Evolutionary conservation across 1,284 basidiomycete genomes (phyloP), one percentile per base, ranked within the genome.

Genomic region (Marasmius oreades): DNA sequence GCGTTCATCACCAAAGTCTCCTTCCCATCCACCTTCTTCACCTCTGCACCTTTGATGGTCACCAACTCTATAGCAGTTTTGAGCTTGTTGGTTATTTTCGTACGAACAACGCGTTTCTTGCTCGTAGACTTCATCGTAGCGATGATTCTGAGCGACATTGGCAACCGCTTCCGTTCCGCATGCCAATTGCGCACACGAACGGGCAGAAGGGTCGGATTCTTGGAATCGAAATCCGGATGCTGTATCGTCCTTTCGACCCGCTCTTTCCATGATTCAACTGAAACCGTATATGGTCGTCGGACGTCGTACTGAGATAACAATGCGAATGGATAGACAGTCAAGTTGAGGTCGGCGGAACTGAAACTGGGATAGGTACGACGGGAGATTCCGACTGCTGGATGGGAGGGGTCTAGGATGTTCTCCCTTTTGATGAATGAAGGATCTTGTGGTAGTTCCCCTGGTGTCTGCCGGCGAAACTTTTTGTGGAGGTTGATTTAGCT

Each of bases 101-200:
- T 14, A 12, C 59, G 47, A n/a, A 60, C 51, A n/a, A 55, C 48
- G 16, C 50, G 55, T 26, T 51, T 51, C 23, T 60, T 60, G 53
- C 59, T 60, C 34, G 59, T 60, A 12, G 48, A 34, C 26, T 57
- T 60, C 28, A 57, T 60, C 1, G 52, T 31, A 6, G 48, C 47
- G n/a, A 55, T 44, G 7, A 48, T 46, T 12, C 54, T 28, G 14
- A 56, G 14, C 23, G 59, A 55, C 34, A 60, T 56, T 28, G 58
- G 51, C 24, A 59, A 12, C 14, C 58, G 51, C 16, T 34, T 20
- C 10, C 39, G 51, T 46, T 51, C 36, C 26, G 39, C n/a, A n/a
- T 59, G 51, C 22, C 31, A 51, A 14, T 59, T 54, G 11, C 37
- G 51, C 26, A 56, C 36, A n/a, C 33, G 20, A 14, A 47, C 55